Evolutionary conservation across 2,329 filamentous ascomycete genomes (phyloP).

Genomic region (Biscogniauxia marginata): DNA sequence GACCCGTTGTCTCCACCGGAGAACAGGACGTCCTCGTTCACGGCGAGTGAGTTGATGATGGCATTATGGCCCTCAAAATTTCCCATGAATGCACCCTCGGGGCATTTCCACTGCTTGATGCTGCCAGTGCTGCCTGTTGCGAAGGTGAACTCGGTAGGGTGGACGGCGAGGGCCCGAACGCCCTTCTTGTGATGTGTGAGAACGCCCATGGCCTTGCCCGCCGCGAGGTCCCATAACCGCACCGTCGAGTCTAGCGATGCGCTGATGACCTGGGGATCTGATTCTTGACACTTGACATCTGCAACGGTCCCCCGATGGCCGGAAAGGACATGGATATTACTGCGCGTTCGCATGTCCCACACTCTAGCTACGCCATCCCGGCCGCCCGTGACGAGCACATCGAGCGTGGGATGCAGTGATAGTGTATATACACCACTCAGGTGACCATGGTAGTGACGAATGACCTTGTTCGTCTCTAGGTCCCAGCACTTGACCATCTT

Average conservation of each 20-base stretch:
- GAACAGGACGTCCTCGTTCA: conserved; percentile 93
- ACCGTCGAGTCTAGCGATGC: conserved; percentile 91
- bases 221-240: conserved; percentile 90
- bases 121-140: conserved; percentile 86
- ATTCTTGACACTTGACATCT: conserved; percentile 89
- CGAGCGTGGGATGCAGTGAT: conserved; percentile 88
- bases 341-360: conserved; percentile 97
- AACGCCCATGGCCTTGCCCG: conserved; percentile 93
- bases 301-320: conserved; percentile 91
- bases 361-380: conserved; percentile 92
- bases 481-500: conserved; percentile 99
- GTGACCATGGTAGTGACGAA: conserved; percentile 96
- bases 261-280: conserved; percentile 92
- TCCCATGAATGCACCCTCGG: conserved; percentile 97
- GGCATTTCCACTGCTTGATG: conserved; percentile 99
- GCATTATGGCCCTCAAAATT: conserved; percentile 97
- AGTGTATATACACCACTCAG: conserved; percentile 94
- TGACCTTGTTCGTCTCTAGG: conserved; percentile 98
- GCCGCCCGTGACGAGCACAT: conserved; percentile 91
- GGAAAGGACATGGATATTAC: conserved; percentile 88
- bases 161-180: conserved; percentile 77
- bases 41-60: conserved; percentile 90
- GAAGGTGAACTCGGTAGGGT: conserved; percentile 95
- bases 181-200: conserved; percentile 99
- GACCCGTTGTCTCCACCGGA: conserved; percentile 94